These are phyloP conservation scores for Tricholoma flavovirens DNA, from an alignment of 768 basidiomycete genomes.

Conservation along the genomic window DNA sequence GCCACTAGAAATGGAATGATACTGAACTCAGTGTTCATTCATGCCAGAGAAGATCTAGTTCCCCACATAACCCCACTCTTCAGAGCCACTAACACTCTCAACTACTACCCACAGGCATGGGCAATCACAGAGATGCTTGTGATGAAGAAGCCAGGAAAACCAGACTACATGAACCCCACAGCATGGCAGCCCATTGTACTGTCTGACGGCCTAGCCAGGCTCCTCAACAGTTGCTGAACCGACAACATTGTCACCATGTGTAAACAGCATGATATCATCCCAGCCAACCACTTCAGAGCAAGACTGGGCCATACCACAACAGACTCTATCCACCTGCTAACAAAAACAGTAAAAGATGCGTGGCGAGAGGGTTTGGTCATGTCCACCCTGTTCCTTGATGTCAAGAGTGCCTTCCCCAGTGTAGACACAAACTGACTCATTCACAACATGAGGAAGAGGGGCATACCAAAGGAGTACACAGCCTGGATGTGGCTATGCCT, in stretches of 20 bases:
- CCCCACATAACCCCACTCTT: not conserved
- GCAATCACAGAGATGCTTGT: not conserved
- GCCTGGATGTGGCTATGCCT: not conserved
- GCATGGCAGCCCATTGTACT: not conserved
- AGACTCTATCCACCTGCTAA: not conserved
- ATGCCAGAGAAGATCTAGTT: not conserved
- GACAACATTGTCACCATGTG: not conserved
- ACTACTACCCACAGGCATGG: not conserved
- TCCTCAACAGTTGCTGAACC: not conserved
- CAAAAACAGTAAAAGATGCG: constrained; percentile 29
- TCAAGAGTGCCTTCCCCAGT: constrained; percentile 13
- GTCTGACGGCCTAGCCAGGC: not conserved
- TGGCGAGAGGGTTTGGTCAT: constrained; percentile 24
- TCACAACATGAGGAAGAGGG: not conserved
- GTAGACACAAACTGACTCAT: not conserved
- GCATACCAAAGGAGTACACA: constrained; percentile 10
- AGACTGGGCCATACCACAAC: no score
- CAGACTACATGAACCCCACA: not conserved
- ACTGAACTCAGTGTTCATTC: not conserved
- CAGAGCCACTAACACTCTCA: not conserved
- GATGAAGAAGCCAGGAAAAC: not conserved
- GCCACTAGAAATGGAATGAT: not conserved
- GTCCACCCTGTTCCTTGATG: constrained; percentile 22
- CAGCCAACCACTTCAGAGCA: no score
- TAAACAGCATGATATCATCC: no score